Evolutionary conservation across 1,284 basidiomycete species (phyloP), one percentile per base, ranked within the genome.

Genomic region (Macrocystidia cucumis): DNA sequence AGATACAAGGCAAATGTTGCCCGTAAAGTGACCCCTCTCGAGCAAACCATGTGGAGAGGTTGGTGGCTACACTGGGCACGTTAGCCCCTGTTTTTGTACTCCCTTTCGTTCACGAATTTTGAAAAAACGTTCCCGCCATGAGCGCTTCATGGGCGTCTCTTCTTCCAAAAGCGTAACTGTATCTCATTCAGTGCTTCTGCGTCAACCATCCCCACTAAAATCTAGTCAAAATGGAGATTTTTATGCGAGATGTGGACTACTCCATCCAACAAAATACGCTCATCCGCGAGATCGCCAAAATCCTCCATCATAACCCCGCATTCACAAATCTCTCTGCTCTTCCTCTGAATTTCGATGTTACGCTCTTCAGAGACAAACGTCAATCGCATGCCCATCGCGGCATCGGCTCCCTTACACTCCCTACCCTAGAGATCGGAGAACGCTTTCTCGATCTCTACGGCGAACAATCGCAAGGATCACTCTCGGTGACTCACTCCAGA

Each of bases 1-100:
- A 38, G 79, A 83, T 50, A 59, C 80, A 30, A 69, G 62, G 33
- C 64, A 65, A 42, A 62, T 79, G 26, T 46, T 65, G 21, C 60
- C 59, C 8, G 34, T 36, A n/a, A n/a, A n/a, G n/a, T n/a, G n/a
- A n/a, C n/a, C n/a, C n/a, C n/a, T n/a, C n/a, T n/a, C n/a, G n/a
- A n/a, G n/a, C n/a, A n/a, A n/a, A n/a, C n/a, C n/a, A n/a, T n/a
- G n/a, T n/a, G n/a, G n/a, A n/a, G n/a, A n/a, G n/a, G n/a, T n/a
- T n/a, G n/a, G n/a, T n/a, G n/a, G n/a, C n/a, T n/a, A n/a, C n/a
- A n/a, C n/a, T n/a, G n/a, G n/a, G n/a, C n/a, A n/a, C n/a, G n/a
- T n/a, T n/a, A n/a, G n/a, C n/a, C n/a, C n/a, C n/a, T n/a, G n/a
- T n/a, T n/a, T n/a, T n/a, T n/a, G n/a, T n/a, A n/a, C n/a, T n/a